phyloP scores from a whole-genome alignment of 768 basidiomycete species.

The Boletellus ananas region DNA sequence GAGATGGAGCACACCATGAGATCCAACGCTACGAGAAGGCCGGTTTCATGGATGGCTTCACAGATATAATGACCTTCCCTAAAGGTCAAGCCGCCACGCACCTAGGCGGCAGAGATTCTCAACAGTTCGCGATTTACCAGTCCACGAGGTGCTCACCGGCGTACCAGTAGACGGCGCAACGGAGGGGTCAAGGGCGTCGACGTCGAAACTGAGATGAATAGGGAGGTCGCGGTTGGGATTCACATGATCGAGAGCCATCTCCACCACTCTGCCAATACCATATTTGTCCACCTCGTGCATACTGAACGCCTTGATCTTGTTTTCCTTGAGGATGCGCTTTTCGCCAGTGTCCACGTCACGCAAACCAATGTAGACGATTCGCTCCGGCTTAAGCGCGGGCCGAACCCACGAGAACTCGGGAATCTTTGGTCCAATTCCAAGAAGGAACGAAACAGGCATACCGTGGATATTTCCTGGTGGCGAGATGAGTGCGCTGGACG shows the following conservation, averaged over 20 bases:
- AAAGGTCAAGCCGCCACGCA: conserved; percentile 94
- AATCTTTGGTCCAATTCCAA: conserved; percentile 43
- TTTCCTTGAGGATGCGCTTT: conserved; percentile 77
- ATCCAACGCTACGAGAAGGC: conserved; percentile 86
- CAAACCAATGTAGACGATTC: conserved; percentile 94
- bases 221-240: conserved; percentile 81
- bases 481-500: not conserved
- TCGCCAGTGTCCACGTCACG: conserved; percentile 90
- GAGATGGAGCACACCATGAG: conserved; percentile 66
- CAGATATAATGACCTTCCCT: conserved; percentile 98
- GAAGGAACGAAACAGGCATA: conserved; percentile 94
- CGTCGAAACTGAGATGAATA: conserved; percentile 95
- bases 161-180: conserved; percentile 97
- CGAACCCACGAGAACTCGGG: conserved; percentile 57
- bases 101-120: conserved; percentile 36
- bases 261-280: conserved; percentile 91
- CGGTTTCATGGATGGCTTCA: conserved; percentile 90
- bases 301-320: conserved; percentile 80
- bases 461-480: conserved; percentile 88
- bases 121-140: not conserved
- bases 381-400: conserved; percentile 62
- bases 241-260: conserved; percentile 94
- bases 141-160: conserved; percentile 46
- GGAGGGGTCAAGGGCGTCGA: conserved; percentile 89
- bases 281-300: conserved; percentile 90